phyloP scores from a whole-genome alignment of 495 filamentous ascomycete genomes.

The Bacidia gigantensis region DNA sequence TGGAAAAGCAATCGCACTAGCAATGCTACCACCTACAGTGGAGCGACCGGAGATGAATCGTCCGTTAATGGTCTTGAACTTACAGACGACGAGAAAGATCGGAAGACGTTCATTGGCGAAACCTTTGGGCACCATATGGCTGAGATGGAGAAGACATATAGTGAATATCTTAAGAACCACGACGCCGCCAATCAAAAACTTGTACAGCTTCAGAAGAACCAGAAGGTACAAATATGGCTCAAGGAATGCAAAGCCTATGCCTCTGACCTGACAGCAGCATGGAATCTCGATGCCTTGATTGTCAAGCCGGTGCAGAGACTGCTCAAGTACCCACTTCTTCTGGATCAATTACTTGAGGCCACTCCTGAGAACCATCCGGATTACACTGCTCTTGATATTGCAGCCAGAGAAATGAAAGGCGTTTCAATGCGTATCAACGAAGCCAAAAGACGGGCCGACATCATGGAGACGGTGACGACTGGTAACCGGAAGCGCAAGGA shows the following conservation, averaged over 20 bases:
- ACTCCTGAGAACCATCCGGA: conserved; percentile 79
- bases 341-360: conserved; percentile 60
- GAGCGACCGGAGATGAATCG: conserved; percentile 24
- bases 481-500: conserved; percentile 69
- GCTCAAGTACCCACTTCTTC: conserved; percentile 77
- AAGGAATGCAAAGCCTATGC: conserved; percentile 81
- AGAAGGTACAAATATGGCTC: conserved; percentile 75
- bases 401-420: conserved; percentile 48
- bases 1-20: conserved; percentile 42
- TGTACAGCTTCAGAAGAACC: conserved; percentile 52
- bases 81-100: conserved; percentile 58
- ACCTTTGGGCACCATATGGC: conserved; percentile 59
- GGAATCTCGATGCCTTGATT: conserved; percentile 85
- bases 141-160: conserved; percentile 72
- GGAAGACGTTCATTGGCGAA: conserved; percentile 61
- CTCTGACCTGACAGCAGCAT: conserved; percentile 76
- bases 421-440: conserved; percentile 81
- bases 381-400: conserved; percentile 46
- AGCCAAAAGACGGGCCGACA: conserved; percentile 76
- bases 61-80: conserved; percentile 26
- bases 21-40: conserved; percentile 32
- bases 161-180: conserved; percentile 75
- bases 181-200: conserved; percentile 71
- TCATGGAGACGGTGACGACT: conserved; percentile 73
- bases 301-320: conserved; percentile 93